phyloP scores from a whole-genome alignment of 164 flowering plant species.

The Dillenia suffruticosa region DNA sequence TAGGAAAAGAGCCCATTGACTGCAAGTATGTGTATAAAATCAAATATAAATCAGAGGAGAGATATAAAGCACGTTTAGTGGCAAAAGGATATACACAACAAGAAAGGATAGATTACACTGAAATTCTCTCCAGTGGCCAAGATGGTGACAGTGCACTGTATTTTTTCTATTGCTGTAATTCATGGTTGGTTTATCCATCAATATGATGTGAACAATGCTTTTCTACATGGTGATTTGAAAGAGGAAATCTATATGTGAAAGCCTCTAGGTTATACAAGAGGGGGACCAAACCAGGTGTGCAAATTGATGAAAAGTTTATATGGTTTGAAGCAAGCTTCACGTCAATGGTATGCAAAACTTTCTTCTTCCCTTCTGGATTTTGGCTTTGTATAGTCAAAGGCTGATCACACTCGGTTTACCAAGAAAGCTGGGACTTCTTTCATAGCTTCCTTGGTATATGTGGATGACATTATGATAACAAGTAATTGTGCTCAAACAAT shows the following conservation, averaged over 20 bases:
- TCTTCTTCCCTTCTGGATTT: background rate
- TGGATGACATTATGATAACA: background rate
- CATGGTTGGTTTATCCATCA: background rate
- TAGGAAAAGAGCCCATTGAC: background rate
- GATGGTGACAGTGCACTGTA: background rate
- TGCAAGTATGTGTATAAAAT: background rate
- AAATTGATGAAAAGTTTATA: background rate
- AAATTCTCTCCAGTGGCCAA: no score
- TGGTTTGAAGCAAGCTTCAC: conserved; percentile 5
- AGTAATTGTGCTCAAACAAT: background rate
- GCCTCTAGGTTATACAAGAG: background rate
- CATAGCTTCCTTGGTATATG: background rate
- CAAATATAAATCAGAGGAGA: background rate
- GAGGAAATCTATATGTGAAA: conserved; percentile 6
- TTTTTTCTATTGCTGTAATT: conserved; percentile 1
- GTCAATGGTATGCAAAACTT: background rate
- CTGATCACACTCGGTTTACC: background rate
- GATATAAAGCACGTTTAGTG: conserved; percentile 8
- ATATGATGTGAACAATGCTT: conserved; percentile 7
- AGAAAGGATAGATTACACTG: background rate
- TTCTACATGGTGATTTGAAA: conserved; percentile 5
- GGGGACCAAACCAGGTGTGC: conserved; percentile 2
- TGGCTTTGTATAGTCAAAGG: conserved; percentile 1
- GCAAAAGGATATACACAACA: conserved; percentile 4
- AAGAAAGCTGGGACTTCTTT: background rate